Evolutionary conservation across 371 early-diverging fungal species (phyloP).

Genomic region (Mucor irregularis): DNA sequence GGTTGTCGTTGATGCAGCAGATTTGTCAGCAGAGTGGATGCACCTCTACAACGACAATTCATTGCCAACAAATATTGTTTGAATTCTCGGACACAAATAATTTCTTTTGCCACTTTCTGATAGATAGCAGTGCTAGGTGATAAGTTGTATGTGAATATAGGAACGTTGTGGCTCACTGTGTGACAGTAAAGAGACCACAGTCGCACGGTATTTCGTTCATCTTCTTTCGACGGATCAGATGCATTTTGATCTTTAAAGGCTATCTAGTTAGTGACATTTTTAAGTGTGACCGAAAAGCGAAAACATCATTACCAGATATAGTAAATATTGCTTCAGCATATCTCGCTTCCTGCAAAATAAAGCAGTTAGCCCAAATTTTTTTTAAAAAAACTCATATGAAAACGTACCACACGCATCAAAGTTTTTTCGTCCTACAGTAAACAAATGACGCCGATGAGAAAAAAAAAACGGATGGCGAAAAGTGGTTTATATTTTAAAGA

Average conservation of each 20-base stretch:
- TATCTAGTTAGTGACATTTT: neutral
- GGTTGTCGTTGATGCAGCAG: slow-evolving; percentile 65
- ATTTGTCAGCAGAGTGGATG: slow-evolving; percentile 69
- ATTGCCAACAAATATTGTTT: slow-evolving; percentile 72
- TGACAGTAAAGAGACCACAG: slow-evolving; percentile 67
- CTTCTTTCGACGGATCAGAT: slow-evolving; percentile 47
- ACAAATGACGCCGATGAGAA: neutral
- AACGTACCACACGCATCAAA: slow-evolving; percentile 43
- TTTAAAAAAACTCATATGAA: slow-evolving; percentile 6
- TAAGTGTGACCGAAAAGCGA: neutral
- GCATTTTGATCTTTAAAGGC: slow-evolving; percentile 55
- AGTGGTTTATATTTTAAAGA: neutral
- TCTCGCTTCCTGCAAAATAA: slow-evolving; percentile 33
- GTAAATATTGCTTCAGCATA: slow-evolving; percentile 53
- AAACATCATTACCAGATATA: slow-evolving; percentile 41
- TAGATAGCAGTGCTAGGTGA: slow-evolving; percentile 68
- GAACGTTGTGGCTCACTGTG: slow-evolving; percentile 48
- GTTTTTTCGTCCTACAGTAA: slow-evolving; percentile 32
- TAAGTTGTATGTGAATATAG: slow-evolving; percentile 68
- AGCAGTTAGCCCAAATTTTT: too few species aligned
- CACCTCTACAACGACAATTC: slow-evolving; percentile 69
- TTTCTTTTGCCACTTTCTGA: slow-evolving; percentile 66
- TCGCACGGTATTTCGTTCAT: slow-evolving; percentile 61
- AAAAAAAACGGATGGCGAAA: neutral
- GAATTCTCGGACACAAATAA: slow-evolving; percentile 73